Percentiles rank a stretch among this genome's conserved stretches.
Evolutionary conservation across 495 filamentous ascomycete genomes (phyloP).

Genomic region (Achaetomiella virescens): DNA sequence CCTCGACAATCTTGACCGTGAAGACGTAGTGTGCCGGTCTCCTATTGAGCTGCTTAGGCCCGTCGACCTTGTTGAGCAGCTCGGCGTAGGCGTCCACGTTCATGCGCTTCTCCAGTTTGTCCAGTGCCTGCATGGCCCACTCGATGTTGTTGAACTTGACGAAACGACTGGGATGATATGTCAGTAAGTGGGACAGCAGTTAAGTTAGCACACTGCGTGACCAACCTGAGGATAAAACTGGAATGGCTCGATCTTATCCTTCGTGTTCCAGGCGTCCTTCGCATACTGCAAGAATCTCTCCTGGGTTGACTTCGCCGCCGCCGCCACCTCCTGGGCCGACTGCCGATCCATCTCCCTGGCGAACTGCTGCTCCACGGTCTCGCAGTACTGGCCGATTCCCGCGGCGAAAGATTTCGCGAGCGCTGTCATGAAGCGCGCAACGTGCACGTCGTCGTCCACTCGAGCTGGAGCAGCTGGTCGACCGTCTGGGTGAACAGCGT

Average conservation of each 20-base stretch:
- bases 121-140: slow-evolving; percentile 82
- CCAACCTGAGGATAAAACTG: slow-evolving; percentile 91
- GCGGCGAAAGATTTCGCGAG: slow-evolving; percentile 78
- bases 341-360: slow-evolving; percentile 87
- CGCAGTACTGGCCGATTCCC: slow-evolving; percentile 85
- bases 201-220: not conserved
- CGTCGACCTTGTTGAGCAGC: slow-evolving; percentile 59
- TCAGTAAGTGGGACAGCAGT: slow-evolving; percentile 8
- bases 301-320: slow-evolving; percentile 70
- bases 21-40: slow-evolving; percentile 84
- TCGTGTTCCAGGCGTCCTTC: slow-evolving; percentile 89
- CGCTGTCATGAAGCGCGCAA: slow-evolving; percentile 97
- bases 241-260: slow-evolving; percentile 94
- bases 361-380: slow-evolving; percentile 81
- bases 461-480: slow-evolving; percentile 75
- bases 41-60: slow-evolving; percentile 44
- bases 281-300: slow-evolving; percentile 87
- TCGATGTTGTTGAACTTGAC: slow-evolving; percentile 98
- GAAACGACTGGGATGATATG: slow-evolving; percentile 58
- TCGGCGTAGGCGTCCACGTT: slow-evolving; percentile 92
- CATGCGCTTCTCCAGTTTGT: slow-evolving; percentile 81
- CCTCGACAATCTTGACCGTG: slow-evolving; percentile 97
- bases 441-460: slow-evolving; percentile 89
- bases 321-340: slow-evolving; percentile 79
- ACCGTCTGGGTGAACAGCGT: slow-evolving; percentile 84